Percentiles rank a stretch among this genome's conserved stretches.
phyloP scores from a whole-genome alignment of 2,329 filamentous ascomycete genomes.

The Microsporum ferrugineum region DNA sequence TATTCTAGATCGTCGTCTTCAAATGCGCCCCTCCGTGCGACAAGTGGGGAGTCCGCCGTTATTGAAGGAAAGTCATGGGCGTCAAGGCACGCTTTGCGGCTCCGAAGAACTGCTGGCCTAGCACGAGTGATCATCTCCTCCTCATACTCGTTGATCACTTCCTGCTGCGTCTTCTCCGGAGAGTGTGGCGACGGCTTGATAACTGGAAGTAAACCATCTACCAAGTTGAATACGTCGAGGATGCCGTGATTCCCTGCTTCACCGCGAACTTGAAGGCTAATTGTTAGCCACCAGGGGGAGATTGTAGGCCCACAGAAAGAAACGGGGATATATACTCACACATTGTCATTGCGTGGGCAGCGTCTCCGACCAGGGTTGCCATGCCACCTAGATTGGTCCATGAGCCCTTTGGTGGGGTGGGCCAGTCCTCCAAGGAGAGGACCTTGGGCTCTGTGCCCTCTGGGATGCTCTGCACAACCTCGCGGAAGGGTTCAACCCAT shows the following conservation, averaged over 20 bases:
- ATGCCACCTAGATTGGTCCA: slow-evolving; percentile 29
- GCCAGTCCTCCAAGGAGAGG: slow-evolving; percentile 41
- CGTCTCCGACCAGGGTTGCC: slow-evolving; percentile 43
- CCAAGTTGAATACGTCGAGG: slow-evolving; percentile 40
- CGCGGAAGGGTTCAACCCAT: slow-evolving; percentile 42
- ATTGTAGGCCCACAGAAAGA: neutral
- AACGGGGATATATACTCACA: slow-evolving; percentile 33
- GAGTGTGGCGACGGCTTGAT: slow-evolving; percentile 7
- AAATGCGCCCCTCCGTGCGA: slow-evolving; percentile 25
- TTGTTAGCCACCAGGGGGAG: neutral
- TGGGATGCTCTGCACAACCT: slow-evolving; percentile 33
- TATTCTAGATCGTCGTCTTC: slow-evolving; percentile 4
- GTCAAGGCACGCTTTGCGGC: slow-evolving; percentile 44
- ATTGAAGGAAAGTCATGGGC: slow-evolving; percentile 43
- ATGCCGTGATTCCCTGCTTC: slow-evolving; percentile 50
- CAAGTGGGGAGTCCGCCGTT: slow-evolving; percentile 26
- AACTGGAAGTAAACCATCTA: slow-evolving; percentile 22
- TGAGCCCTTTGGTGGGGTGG: slow-evolving; percentile 28
- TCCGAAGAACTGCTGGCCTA: slow-evolving; percentile 39
- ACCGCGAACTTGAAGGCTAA: slow-evolving; percentile 38
- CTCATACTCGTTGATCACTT: slow-evolving; percentile 31
- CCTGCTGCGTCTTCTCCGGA: slow-evolving; percentile 19
- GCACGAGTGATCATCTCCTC: slow-evolving; percentile 34
- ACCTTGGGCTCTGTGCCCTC: slow-evolving; percentile 34
- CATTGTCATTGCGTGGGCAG: slow-evolving; percentile 50